Evolutionary conservation across 179 eudicot species (phyloP), one percentile per base, ranked within the genome.

Genomic region (Heliamphora pulchella): DNA sequence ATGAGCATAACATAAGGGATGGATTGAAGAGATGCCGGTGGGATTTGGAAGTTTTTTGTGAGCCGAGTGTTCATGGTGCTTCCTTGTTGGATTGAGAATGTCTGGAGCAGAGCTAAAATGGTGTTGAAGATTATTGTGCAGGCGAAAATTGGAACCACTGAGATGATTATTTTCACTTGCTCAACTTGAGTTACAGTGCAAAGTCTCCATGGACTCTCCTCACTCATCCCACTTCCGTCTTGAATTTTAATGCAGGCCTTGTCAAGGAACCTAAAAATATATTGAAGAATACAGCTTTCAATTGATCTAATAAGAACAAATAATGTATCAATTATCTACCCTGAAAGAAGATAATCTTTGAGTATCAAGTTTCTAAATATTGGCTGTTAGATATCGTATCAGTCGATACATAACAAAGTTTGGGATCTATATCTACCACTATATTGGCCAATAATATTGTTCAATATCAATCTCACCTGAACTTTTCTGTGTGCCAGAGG

Each of bases 81-180:
- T 39, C 90, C 98, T 90, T 95, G 98, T 84, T 93, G 95, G 68
- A 93, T 97, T 18, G 98, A 93, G 81, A 95, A 93, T 13, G 98
- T 95, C 83, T 95, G 98, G 58, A 94, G 92, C 78, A 93, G 98
- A 41, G 98, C 98, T 77, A 94, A 79, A 43, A 94, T 89, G 5
- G 98, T 93, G 92, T 94, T 94, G 91, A 93, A 95, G 11, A 93
- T 80, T 69, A 95, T 95, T 3, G 98, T 95, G 89, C 98, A 93
- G 0, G 91, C 93, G 20, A 95, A 95, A 0, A 95, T 94, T 11
- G 98, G 98, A 39, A 95, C 81, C 0, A 95, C 85, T 59, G 97
- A 93, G 53, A 93, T 83, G 17, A 95, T 88, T 80, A 89, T 91
- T 73, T 95, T 95, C 71, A 95, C 98, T 87, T 95, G 96, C 82